Evolutionary conservation across 805 yeast genomes (phyloP), one percentile per base, ranked within the genome.

Genomic region (Pichia deserticola): DNA sequence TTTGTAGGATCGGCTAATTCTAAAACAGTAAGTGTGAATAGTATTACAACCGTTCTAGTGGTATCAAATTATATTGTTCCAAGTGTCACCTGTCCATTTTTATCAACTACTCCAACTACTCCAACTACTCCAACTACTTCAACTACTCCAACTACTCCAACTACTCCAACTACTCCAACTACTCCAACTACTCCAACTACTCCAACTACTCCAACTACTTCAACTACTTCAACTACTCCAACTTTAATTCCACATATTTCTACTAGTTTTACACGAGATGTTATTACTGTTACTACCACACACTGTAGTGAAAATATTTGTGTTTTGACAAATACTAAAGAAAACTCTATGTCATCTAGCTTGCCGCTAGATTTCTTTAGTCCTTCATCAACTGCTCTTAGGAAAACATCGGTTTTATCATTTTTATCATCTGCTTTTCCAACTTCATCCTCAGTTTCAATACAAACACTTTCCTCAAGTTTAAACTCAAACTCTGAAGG

Each of bases 1-100:
- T 52, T 51, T 44, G 46, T 45, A 10, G 36, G 51, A 33, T 45
- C 52, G 1, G 42, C 50, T 10, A 39, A 40, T 5, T 27, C n/a
- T 10, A 13, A 33, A 27, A 10, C 40, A 15, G 29, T 44, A 9
- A 45, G 36, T 12, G 42, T 35, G 5, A 45, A 42, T 27, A 20
- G 15, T 5, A 13, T 42, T 20, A 36, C 39, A 3, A 42, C 45
- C 3, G 40, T 49, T 12, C 28, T 51, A 28, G n/a, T 33, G 5
- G 5, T 51, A 12, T 29, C 51, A 2, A 44, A 55, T 27, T 42
- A 37, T 37, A 5, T 47, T 32, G 20, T 48, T 20, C 46, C 57
- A 38, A 28, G 13, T 25, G 36, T 51, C 39, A 30, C 34, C 33
- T 52, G 50, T 39, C 40, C 46, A 20, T 25, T 32, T 8, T 28